phyloP scores from a whole-genome alignment of 2,329 filamentous ascomycete species.

The Ascochyta clinopodiicola region DNA sequence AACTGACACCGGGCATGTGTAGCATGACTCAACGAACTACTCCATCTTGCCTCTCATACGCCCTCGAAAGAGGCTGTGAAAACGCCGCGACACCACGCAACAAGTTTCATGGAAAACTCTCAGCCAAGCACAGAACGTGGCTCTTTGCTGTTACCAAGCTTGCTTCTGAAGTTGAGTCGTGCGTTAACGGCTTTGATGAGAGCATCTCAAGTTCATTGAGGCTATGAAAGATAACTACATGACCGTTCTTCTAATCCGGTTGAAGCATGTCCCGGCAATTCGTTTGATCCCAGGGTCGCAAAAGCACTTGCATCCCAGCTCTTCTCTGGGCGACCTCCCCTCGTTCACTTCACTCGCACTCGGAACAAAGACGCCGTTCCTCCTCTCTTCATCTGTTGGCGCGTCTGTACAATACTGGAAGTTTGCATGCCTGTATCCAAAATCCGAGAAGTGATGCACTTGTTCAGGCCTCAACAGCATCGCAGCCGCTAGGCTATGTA shows the following conservation, averaged over 20 bases:
- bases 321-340: constrained; percentile 1
- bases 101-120: not conserved
- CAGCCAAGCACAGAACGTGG: not conserved
- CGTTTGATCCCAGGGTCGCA: constrained; percentile 8
- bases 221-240: not conserved
- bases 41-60: not conserved
- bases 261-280: constrained; percentile 10
- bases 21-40: not conserved
- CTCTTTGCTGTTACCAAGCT: not conserved
- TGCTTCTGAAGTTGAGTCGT: not conserved
- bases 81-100: not conserved
- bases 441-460: constrained; percentile 97
- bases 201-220: not conserved
- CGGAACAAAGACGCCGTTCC: constrained; percentile 4
- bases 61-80: not conserved
- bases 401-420: constrained; percentile 20
- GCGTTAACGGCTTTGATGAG: not conserved
- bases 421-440: constrained; percentile 74
- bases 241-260: constrained; percentile 4
- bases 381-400: constrained; percentile 10
- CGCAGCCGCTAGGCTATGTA: constrained; percentile 88
- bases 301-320: constrained; percentile 15
- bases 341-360: not conserved
- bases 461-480: constrained; percentile 85
- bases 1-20: not conserved